Evolutionary conservation across 192 early-diverging fungal species (phyloP).

Genomic region (Phycomyces nitens): DNA sequence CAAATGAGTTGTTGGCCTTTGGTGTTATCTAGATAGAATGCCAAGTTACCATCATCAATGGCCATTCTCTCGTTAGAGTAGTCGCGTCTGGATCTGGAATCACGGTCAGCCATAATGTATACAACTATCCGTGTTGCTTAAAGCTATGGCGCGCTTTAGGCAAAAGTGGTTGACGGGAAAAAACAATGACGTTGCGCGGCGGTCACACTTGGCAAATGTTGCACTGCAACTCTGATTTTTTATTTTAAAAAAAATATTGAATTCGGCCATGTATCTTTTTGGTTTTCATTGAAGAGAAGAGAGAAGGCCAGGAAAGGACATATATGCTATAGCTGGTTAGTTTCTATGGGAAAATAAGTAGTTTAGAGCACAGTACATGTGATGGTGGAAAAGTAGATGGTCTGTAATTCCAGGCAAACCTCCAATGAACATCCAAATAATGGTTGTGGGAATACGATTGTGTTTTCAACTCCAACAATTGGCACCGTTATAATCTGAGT

Average conservation of each 20-base stretch:
- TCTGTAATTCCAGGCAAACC: no score
- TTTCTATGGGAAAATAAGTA: no score
- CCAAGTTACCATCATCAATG: constrained; percentile 20
- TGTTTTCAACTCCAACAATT: no score
- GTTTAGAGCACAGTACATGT: no score
- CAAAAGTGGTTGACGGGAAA: not conserved
- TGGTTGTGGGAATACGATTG: no score
- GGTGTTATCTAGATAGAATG: not conserved
- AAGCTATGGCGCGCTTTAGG: not conserved
- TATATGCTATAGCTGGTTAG: no score
- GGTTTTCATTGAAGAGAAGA: no score
- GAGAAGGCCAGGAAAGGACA: no score
- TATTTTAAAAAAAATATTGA: not conserved
- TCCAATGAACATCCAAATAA: no score
- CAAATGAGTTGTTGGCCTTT: not conserved
- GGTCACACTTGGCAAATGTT: not conserved
- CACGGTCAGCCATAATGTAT: not conserved
- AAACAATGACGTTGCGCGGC: not conserved
- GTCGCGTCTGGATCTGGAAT: constrained; percentile 4
- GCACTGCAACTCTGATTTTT: not conserved
- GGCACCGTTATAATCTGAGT: no score
- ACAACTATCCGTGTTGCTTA: not conserved
- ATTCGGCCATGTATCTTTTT: no score
- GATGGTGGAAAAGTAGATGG: no score
- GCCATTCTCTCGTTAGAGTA: constrained; percentile 22